phyloP scores from a whole-genome alignment of 2,329 filamentous ascomycete species.

The Diaporthe eres region DNA sequence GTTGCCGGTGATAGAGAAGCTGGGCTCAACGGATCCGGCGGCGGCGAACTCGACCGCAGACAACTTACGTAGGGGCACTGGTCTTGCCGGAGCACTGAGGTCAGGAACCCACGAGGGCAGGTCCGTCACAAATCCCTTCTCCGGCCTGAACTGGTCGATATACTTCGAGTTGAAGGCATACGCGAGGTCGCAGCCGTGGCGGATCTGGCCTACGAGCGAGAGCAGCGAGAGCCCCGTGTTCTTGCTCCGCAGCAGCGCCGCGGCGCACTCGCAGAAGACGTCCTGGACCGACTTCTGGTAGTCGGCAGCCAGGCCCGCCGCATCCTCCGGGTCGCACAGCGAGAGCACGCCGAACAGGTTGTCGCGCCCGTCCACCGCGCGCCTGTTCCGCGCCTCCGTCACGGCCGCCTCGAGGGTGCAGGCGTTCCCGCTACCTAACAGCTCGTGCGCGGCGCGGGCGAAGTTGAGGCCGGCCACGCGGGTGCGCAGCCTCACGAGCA shows the following conservation, averaged over 20 bases:
- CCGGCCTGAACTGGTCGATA: neutral
- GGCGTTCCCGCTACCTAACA: neutral
- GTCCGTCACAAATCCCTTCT: neutral
- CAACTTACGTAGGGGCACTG: neutral
- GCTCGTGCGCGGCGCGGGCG: neutral
- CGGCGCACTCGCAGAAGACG: neutral
- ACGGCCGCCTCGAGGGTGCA: neutral
- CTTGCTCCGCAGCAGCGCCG: neutral
- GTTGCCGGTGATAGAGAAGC: neutral
- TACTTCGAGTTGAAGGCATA: neutral
- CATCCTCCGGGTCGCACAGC: neutral
- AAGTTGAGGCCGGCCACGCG: neutral
- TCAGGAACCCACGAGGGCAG: slow-evolving; percentile 8
- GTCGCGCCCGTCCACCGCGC: neutral
- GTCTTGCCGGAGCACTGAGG: slow-evolving; percentile 2
- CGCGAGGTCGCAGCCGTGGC: neutral
- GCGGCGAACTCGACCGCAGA: neutral
- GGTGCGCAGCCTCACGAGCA: neutral
- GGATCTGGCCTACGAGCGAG: neutral
- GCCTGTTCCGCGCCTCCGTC: neutral
- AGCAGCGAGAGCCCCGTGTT: neutral
- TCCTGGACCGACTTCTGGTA: slow-evolving; percentile 9
- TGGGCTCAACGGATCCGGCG: neutral
- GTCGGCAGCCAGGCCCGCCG: neutral
- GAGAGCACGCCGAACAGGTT: neutral